A percentile compares a stretch with the other conserved stretches of the same genome.
Conservation (phyloP, 2,329 filamentous ascomycete genomes). For the Colletotrichum lini region DNA sequence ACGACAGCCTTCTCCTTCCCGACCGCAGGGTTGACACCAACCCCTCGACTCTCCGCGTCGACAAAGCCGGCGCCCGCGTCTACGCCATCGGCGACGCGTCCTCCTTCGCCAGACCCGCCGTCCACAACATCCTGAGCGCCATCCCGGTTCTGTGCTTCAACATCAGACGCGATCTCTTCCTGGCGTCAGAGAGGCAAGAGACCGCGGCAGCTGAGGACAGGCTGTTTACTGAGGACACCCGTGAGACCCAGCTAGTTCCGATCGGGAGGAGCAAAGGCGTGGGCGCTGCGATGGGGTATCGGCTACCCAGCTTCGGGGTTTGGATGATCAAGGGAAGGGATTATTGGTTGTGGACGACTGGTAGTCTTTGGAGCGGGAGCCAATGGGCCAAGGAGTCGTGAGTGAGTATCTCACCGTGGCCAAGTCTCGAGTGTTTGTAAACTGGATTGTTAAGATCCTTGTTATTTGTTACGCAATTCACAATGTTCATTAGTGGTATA, state of each 20-base stretch:
- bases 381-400: conserved; percentile 63
- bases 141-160: conserved; percentile 62
- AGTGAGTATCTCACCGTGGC: neutral
- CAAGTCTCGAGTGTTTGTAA: neutral
- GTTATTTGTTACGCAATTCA: no score
- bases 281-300: conserved; percentile 59
- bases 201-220: conserved; percentile 47
- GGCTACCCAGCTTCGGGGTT: conserved; percentile 60
- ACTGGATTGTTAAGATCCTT: no score
- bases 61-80: conserved; percentile 51
- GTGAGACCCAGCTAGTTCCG: conserved; percentile 63
- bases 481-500: no score
- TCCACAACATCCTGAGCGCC: conserved; percentile 58
- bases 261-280: conserved; percentile 62
- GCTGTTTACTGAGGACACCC: conserved; percentile 57
- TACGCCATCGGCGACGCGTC: conserved; percentile 64
- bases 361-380: conserved; percentile 63
- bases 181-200: conserved; percentile 48
- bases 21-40: conserved; percentile 58
- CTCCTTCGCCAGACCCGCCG: conserved; percentile 55
- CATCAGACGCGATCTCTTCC: conserved; percentile 63
- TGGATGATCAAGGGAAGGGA: conserved; percentile 66
- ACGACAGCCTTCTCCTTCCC: conserved; percentile 47
- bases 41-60: conserved; percentile 54
- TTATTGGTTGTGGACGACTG: conserved; percentile 66